Evolutionary conservation across 306 rosid species (phyloP).

Genomic region (Fagus crenata): DNA sequence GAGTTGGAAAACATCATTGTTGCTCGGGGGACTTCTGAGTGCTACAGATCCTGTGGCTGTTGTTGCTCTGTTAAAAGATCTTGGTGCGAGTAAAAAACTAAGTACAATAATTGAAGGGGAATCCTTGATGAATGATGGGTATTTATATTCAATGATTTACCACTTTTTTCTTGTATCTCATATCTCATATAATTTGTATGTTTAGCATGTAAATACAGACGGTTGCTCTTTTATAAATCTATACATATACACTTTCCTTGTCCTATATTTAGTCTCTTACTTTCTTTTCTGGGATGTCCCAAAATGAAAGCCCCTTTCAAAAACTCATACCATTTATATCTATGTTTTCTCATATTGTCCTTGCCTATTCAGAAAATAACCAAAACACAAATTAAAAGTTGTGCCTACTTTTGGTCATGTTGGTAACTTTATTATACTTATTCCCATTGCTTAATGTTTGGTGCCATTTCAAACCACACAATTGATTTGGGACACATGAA

Average conservation of each 20-base stretch:
- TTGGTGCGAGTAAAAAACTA: conserved; percentile 95
- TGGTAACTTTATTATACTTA: too few species aligned
- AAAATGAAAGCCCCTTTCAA: background rate
- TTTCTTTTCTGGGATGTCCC: background rate
- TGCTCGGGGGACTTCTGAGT: conserved; percentile 95
- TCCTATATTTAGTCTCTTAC: background rate
- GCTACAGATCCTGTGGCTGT: conserved; percentile 99
- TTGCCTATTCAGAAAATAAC: too few species aligned
- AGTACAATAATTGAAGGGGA: conserved; percentile 96
- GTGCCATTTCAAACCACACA: too few species aligned
- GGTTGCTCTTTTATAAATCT: background rate
- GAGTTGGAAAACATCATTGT: conserved; percentile 91
- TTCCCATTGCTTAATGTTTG: too few species aligned
- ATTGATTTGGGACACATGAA: too few species aligned
- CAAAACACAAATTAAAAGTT: background rate
- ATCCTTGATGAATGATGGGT: conserved; percentile 99
- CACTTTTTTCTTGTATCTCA: background rate
- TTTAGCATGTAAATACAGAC: background rate
- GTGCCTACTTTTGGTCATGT: background rate
- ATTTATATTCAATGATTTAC: conserved; percentile 28
- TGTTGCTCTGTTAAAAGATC: conserved; percentile 89
- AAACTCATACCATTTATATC: background rate
- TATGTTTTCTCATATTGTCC: background rate
- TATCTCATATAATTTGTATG: background rate
- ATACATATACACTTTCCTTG: background rate